These are phyloP conservation scores for Aaosphaeria pasadenensis DNA, from an alignment of 2,329 filamentous ascomycete species.

Conservation along the genomic window DNA sequence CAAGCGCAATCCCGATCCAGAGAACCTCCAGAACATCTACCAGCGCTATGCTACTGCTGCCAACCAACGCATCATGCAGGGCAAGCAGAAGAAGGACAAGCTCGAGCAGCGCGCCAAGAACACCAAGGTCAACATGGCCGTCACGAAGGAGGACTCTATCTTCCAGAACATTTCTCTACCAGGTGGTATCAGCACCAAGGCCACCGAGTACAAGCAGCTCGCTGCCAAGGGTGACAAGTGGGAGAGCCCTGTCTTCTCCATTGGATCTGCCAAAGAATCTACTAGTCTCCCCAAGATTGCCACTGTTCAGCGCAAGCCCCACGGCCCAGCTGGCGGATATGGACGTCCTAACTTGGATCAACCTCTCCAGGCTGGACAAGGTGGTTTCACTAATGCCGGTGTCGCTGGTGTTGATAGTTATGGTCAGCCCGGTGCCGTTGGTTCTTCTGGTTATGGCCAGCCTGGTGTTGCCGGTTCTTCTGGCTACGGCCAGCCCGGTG, in stretches of 20 bases:
- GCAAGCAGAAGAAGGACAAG: conserved; percentile 72
- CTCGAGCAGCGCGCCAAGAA: conserved; percentile 50
- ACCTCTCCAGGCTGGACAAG: conserved; percentile 1
- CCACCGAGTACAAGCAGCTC: conserved; percentile 87
- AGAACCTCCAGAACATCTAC: conserved; percentile 79
- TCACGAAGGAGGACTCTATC: conserved; percentile 85
- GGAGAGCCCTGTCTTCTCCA: conserved; percentile 91
- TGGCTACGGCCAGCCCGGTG: neutral
- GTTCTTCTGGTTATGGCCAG: neutral
- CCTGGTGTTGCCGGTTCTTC: neutral
- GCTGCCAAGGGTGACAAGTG: conserved; percentile 86
- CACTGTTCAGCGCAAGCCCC: conserved; percentile 58
- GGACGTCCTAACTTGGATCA: conserved; percentile 17
- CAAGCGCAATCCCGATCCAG: conserved; percentile 61
- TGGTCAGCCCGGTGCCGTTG: neutral
- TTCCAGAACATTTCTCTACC: conserved; percentile 86
- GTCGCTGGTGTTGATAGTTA: conserved; percentile 4
- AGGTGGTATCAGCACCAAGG: conserved; percentile 87
- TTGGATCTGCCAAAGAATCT: conserved; percentile 74
- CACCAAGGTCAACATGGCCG: conserved; percentile 76
- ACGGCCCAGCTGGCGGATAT: conserved; percentile 42
- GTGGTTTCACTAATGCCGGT: conserved; percentile 12
- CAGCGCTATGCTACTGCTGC: conserved; percentile 74
- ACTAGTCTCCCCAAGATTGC: conserved; percentile 62
- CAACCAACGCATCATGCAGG: conserved; percentile 70